Base-by-base conservation (phyloP, 495 filamentous ascomycete genomes). In the Hypoxylon fuscum region DNA sequence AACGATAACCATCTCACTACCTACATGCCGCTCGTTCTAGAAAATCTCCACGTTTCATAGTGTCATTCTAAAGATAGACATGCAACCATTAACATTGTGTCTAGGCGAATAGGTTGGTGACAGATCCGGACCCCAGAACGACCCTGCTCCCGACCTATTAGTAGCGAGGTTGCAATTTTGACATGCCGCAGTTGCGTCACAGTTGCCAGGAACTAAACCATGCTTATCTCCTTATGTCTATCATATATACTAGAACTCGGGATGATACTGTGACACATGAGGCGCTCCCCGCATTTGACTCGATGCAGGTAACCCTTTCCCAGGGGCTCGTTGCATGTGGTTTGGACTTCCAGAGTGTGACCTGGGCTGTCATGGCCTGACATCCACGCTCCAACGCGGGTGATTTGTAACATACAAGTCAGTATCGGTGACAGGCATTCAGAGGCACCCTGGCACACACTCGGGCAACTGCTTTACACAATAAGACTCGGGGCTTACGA, bases 91-190 rank as follows among this genome's bases (percentile, higher is more conserved):
- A 34, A 35, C 57, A 22, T 52, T 42, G 34, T 42, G 45, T 34
- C 47, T 38, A 47, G 14, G 10, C 17, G 41, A 20, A 38, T 32
- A 61, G 63, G 57, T 54, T 66, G 27, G 58, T 62, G 63, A 58
- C 63, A 66, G 63, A 66, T 66, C 57, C 63, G 57, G 57, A 21
- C 31, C 18, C 25, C 14, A 56, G 48, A 43, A 32, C 43, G 18
- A 59, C 55, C 44, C 55, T 51, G 27, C 17, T 46, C 41, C 44
- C 43, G 43, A 55, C 29, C 43, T 59, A 46, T 15, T 25, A 27
- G 42, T 49, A 48, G 27, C 35, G 17, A 50, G 23, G 42, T 46
- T 50, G 43, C 34, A 34, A 47, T 47, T 20, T 60, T 61, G 63
- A 46, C 50, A 56, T 45, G 56, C 55, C 41, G 20, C 52, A 56